These are phyloP conservation scores for Chlorella variabilis DNA, from an alignment of 163 green algal species.

Conservation along the genomic window DNA sequence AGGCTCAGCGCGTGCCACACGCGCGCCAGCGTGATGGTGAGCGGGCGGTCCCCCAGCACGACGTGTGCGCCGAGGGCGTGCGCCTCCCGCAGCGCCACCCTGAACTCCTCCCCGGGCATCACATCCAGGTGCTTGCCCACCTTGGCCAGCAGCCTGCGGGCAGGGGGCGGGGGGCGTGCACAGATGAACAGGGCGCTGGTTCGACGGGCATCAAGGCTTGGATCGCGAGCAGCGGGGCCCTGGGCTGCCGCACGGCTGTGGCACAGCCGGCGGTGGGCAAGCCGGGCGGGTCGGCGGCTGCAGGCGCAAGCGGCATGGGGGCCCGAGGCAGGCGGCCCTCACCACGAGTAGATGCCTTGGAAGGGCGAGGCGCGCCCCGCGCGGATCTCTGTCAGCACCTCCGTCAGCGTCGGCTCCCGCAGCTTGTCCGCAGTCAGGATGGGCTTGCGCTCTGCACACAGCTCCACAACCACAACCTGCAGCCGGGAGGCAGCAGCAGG, in stretches of 20 bases:
- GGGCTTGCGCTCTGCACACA: conserved; percentile 51
- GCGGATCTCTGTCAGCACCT: conserved; percentile 41
- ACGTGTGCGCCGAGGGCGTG: conserved; percentile 50
- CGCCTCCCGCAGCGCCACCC: conserved; percentile 54
- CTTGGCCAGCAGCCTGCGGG: conserved; percentile 41
- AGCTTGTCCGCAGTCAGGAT: conserved; percentile 45
- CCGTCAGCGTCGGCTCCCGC: conserved; percentile 29
- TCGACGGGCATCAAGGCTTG: background rate
- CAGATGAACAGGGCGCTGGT: no score
- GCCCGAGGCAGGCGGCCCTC: no score
- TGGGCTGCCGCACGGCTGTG: no score
- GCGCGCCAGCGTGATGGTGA: conserved; percentile 58
- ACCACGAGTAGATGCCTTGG: conserved; percentile 57
- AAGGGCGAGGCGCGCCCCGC: conserved; percentile 43
- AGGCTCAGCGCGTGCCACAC: conserved; percentile 47
- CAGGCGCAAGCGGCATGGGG: no score
- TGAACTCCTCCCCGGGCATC: conserved; percentile 60
- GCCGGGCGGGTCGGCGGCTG: no score
- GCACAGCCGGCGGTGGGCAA: no score
- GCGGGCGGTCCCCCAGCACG: conserved; percentile 62
- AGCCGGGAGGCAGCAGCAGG: background rate
- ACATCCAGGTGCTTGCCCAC: conserved; percentile 52
- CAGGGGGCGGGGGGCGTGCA: no score
- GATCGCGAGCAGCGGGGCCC: no score
- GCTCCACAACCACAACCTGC: conserved; percentile 48